Base-by-base conservation (phyloP, 1,139 yeast genomes). In the Barnettozyma hawaiiensis region DNA sequence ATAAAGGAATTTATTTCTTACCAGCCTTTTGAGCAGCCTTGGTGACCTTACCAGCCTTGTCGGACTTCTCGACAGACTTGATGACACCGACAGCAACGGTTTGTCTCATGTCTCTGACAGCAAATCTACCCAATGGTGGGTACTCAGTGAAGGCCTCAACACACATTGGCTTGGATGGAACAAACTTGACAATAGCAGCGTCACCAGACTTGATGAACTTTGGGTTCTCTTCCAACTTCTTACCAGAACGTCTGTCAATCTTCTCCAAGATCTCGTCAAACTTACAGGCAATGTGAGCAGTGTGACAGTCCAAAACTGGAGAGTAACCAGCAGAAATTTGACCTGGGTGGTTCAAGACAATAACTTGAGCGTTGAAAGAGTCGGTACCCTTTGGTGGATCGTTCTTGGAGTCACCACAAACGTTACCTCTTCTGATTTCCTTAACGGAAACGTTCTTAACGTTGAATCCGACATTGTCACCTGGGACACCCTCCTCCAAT, bases 31-130 rank as follows among this genome's bases (percentile, higher is more conserved):
- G 81, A 71, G 97, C 97, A 75, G 98, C 95, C 90, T 92, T 92
- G 92, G 98, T 92, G 65, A 92, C 96, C 92, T 92, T 92, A 79
- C 95, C 95, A 66, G 87, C 86, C 64, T 70, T 71, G 77, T 83
- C 97, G 59, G 94, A 69, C 86, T 92, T 92, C 70, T 81, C 96
- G 66, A 92, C 97, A 62, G 94, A 76, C 86, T 85, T 90, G 92
- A 90, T 86, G 71, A 90, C 97, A 87, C 97, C 97, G 71, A 90
- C 97, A 69, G 97, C 97, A 66, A 90, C 97, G 62, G 97, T 89
- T 77, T 87, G 96, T 83, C 97, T 85, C 97, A 89, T 89, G 76
- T 89, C 97, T 84, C 96, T 90, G 80, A 87, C 96, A 69, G 96
- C 96, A 79, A 87, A 87, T 31, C 34, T 31, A 31, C 34, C 34